A percentile compares a stretch with the other conserved stretches of the same genome.
Evolutionary conservation across 108 stramenopile species (phyloP).

Genomic region (Epithemia pelagica): DNA sequence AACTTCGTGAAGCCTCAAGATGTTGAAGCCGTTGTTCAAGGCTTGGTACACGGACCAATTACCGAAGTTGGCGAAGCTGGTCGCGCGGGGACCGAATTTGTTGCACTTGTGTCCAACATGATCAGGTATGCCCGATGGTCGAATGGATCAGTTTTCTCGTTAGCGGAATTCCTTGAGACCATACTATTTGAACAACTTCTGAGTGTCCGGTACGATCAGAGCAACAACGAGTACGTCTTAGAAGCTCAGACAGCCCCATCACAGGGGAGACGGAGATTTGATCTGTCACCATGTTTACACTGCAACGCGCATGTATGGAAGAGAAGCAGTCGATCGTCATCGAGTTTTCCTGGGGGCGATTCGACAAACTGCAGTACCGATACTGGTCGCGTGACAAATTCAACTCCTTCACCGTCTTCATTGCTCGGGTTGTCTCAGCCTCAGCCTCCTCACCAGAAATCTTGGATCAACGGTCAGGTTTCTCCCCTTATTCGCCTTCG

Average conservation of each 20-base stretch:
- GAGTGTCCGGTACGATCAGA: slow-evolving; percentile 14
- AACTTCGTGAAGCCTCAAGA: background rate
- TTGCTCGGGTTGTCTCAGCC: background rate
- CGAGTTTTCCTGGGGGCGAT: background rate
- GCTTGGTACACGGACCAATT: background rate
- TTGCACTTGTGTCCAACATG: background rate
- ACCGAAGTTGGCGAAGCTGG: background rate
- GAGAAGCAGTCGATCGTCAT: no score
- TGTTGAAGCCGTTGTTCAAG: background rate
- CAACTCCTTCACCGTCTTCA: background rate
- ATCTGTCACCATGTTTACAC: slow-evolving; percentile 49
- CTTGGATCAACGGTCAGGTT: slow-evolving; percentile 51
- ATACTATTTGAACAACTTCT: background rate
- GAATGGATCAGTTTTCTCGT: background rate
- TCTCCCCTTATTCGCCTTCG: slow-evolving; percentile 41
- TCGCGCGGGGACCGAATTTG: background rate
- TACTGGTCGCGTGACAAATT: background rate
- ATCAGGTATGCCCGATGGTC: background rate
- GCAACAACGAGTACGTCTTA: slow-evolving; percentile 26
- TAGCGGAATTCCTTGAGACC: background rate
- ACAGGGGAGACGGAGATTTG: slow-evolving; percentile 22
- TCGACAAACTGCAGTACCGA: background rate
- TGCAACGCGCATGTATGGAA: slow-evolving; percentile 26
- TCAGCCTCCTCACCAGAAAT: background rate
- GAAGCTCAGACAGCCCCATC: slow-evolving; percentile 13